Base-by-base conservation (phyloP, 345 rosid genomes). In the Eutrema japonicum region DNA sequence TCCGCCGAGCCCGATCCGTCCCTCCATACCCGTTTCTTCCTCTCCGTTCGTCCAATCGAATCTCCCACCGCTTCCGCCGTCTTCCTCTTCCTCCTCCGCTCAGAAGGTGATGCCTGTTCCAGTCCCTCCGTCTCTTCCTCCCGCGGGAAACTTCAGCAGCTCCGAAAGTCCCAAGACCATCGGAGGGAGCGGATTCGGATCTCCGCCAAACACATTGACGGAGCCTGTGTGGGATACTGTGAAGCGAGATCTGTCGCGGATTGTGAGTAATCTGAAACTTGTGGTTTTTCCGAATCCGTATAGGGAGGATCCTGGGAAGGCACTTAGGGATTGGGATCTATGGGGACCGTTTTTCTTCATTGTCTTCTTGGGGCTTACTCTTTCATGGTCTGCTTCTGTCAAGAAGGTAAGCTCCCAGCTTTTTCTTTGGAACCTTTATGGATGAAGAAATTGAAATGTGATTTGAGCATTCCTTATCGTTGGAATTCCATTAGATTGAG, bases 201-300 rank as follows among this genome's bases (percentile, higher is more conserved):
- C 99, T 10, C 65, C 85, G n/a, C 87, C 97, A 0, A 89, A 95
- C 64, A 95, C 99, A 36, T 76, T 92, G 79, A 95, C 98, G 49
- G 99, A 95, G 85, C 99, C 96, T 13, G 99, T 95, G 0, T 92
- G 91, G 97, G 98, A 92, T 77, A 92, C 99, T 3, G 93, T 96
- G 36, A 96, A 92, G 84, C 84, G 99, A 64, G 99, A 96, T 87
- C 92, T 96, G 70, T 87, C 91, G 9, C 82, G 99, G 80, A 96
- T 92, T 55, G 91, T 92, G 29, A 96, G 96, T 75, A 92, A 96
- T 77, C 65, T 96, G 85, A 96, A 92, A 92, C 89, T 96, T 53
- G 97, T 92, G 29, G 99, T 96, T 70, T 89, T 96, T 52, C 98
- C 99, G 0, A 96, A 92, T 67, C 98, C 98, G 11, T 85, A 73